These are phyloP conservation scores for Warburgia ugandensis DNA, from an alignment of 164 flowering plant species.

Conservation along the genomic window DNA sequence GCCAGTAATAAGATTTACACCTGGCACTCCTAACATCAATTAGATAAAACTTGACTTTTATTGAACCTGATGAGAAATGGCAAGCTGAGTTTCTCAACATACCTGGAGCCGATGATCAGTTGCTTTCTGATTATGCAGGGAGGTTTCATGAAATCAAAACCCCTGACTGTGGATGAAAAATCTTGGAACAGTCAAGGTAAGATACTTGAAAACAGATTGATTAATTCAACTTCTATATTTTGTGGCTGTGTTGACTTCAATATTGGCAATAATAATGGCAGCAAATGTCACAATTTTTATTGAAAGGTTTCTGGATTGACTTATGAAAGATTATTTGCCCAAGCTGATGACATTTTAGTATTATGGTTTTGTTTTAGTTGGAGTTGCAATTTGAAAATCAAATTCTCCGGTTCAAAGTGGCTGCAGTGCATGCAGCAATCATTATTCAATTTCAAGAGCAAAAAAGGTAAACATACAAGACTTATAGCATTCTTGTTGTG, in stretches of 20 bases:
- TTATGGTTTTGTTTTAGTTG: slow-evolving; percentile 37
- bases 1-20: too few relatives aligned
- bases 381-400: slow-evolving; percentile 92
- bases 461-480: slow-evolving; percentile 36
- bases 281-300: not conserved
- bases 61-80: slow-evolving; percentile 20
- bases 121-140: slow-evolving; percentile 72
- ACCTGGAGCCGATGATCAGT: slow-evolving; percentile 60
- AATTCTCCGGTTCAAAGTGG: slow-evolving; percentile 63
- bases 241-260: not conserved
- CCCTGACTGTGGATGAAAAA: slow-evolving; percentile 93
- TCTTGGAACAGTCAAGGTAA: slow-evolving; percentile 92
- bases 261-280: too few relatives aligned
- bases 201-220: slow-evolving; percentile 5
- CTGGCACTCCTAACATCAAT: not conserved
- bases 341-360: not conserved
- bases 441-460: slow-evolving; percentile 90
- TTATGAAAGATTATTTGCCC: not conserved
- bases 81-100: slow-evolving; percentile 75
- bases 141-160: slow-evolving; percentile 87
- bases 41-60: not conserved
- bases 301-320: not conserved
- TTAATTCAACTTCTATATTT: not conserved
- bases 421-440: slow-evolving; percentile 85
- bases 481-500: not conserved